A percentile compares a stretch with the other conserved stretches of the same genome.
These are phyloP conservation scores for Cystofilobasidium capitatum DNA, from an alignment of 768 basidiomycete species.

Conservation along the genomic window DNA sequence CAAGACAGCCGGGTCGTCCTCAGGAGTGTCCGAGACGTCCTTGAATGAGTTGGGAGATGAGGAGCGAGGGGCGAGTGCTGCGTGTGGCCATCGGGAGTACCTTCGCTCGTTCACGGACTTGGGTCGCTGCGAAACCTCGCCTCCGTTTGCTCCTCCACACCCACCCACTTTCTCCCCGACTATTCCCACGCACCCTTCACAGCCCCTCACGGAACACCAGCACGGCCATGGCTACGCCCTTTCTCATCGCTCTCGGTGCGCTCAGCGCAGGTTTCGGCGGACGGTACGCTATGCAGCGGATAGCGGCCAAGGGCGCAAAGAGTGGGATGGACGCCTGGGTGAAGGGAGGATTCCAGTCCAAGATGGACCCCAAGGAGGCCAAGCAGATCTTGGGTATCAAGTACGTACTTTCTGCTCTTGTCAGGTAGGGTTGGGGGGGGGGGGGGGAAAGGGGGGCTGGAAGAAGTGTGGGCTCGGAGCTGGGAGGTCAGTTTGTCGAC, in stretches of 20 bases:
- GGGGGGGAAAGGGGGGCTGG: neutral
- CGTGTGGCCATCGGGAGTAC: neutral
- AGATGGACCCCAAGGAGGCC: slow-evolving; percentile 95
- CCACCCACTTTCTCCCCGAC: neutral
- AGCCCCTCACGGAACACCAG: neutral
- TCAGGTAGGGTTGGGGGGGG: too few relatives aligned
- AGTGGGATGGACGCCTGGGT: slow-evolving; percentile 63
- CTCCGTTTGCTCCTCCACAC: neutral
- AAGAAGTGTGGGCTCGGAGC: neutral
- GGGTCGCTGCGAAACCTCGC: too few relatives aligned
- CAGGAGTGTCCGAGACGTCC: neutral
- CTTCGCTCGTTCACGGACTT: too few relatives aligned
- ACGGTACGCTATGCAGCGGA: slow-evolving; percentile 6
- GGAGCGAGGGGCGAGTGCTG: neutral
- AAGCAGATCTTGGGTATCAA: slow-evolving; percentile 81
- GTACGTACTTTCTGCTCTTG: slow-evolving; percentile 47
- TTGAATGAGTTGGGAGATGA: neutral
- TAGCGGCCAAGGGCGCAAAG: slow-evolving; percentile 13
- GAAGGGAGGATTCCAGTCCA: slow-evolving; percentile 86
- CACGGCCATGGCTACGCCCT: slow-evolving; percentile 13
- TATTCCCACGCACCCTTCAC: neutral
- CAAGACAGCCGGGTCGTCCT: too few relatives aligned
- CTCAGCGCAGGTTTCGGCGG: slow-evolving; percentile 15
- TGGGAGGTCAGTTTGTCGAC: neutral
- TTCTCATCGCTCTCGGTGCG: slow-evolving; percentile 15